Evolutionary conservation across 208 protist species (phyloP).

Genomic region (Endotrypanum monterogeii): DNA sequence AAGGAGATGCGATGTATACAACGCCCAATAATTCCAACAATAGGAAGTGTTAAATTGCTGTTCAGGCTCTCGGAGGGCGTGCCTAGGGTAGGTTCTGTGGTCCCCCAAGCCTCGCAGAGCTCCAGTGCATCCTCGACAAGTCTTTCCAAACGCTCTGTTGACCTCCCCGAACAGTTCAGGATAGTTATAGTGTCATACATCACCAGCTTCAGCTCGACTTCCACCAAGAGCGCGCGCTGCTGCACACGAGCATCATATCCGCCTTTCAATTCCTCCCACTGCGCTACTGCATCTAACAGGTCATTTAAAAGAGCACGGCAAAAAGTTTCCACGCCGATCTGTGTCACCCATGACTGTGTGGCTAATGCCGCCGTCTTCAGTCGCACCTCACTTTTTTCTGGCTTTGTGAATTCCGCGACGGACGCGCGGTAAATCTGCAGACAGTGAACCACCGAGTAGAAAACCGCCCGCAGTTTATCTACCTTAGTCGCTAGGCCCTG

Average conservation of each 20-base stretch:
- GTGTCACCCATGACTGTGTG: slow-evolving; percentile 29
- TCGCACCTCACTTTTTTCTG: slow-evolving; percentile 32
- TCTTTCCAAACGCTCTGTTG: slow-evolving; percentile 22
- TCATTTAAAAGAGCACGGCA: slow-evolving; percentile 41
- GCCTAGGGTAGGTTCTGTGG: neutral
- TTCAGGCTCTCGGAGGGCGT: neutral
- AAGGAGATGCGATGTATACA: slow-evolving; percentile 11
- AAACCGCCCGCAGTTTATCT: slow-evolving; percentile 33
- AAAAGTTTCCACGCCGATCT: slow-evolving; percentile 17
- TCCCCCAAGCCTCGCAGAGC: neutral
- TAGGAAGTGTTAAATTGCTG: neutral
- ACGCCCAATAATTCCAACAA: neutral
- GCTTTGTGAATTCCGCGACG: slow-evolving; percentile 5
- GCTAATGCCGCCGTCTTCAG: neutral
- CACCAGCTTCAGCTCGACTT: slow-evolving; percentile 42
- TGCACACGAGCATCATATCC: slow-evolving; percentile 2
- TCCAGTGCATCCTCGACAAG: slow-evolving; percentile 38
- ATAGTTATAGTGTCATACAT: slow-evolving; percentile 26
- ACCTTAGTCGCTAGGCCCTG: slow-evolving; percentile 12
- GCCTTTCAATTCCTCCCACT: slow-evolving; percentile 14
- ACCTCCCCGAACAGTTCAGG: slow-evolving; percentile 8
- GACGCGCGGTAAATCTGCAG: slow-evolving; percentile 41
- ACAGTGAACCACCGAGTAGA: slow-evolving; percentile 45
- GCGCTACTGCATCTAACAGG: slow-evolving; percentile 32
- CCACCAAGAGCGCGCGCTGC: slow-evolving; percentile 22